Evolutionary conservation across 169 alveolate species (phyloP).

Genomic region (Cryptosporidium sp.): DNA sequence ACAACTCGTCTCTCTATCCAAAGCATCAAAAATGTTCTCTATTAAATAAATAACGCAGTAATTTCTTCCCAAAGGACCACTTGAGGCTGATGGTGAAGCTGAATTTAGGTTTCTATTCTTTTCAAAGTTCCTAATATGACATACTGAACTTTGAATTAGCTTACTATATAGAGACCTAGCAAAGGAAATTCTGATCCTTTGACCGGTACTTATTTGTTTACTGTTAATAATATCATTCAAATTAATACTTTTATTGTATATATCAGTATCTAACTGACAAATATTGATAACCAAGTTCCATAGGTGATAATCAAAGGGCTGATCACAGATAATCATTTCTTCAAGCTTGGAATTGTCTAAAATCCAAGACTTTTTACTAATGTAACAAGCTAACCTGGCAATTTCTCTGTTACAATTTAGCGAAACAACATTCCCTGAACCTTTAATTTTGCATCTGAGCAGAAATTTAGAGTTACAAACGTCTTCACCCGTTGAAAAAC

Average conservation of each 20-base stretch:
- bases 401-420: neutral
- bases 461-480: neutral
- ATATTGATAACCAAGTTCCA: conserved; percentile 29
- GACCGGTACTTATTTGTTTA: conserved; percentile 66
- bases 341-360: conserved; percentile 18
- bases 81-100: neutral
- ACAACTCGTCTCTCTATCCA: conserved; percentile 32
- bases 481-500: neutral
- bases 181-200: conserved; percentile 39
- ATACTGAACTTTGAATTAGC: neutral
- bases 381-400: conserved; percentile 10
- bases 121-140: neutral
- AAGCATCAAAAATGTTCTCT: conserved; percentile 41
- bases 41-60: conserved; percentile 19
- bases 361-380: conserved; percentile 31
- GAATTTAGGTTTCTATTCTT: neutral
- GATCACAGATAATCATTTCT: conserved; percentile 39
- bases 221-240: conserved; percentile 12
- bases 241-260: conserved; percentile 7
- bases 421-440: neutral
- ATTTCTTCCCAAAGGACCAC: neutral
- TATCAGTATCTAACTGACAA: conserved; percentile 25
- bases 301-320: conserved; percentile 16
- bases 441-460: neutral
- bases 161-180: conserved; percentile 52